Base-by-base conservation (phyloP, 345 rosid species). In the Rhodamnia argentea region DNA sequence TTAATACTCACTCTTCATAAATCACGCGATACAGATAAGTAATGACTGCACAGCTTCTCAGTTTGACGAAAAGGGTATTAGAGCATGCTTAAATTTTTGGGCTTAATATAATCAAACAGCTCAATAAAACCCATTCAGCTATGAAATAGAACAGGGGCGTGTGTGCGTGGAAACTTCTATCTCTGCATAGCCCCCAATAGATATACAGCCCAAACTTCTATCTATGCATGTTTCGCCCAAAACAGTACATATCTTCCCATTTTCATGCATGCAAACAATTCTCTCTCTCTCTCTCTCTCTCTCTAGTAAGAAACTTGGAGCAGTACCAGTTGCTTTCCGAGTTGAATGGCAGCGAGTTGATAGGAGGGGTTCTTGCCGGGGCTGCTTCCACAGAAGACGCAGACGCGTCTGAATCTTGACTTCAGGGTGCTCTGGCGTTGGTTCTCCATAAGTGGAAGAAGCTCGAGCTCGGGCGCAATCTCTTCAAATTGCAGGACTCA, bases 361-460 rank as follows among this genome's bases (percentile, higher is more conserved):
- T 92, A 94, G 88, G 93, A 93, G 20, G 94, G 97, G 78, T 88
- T 93, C 92, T 92, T 94, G 62, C 97, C 97, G 16, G 95, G 92
- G 89, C 94, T 93, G 92, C 97, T 94, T 3, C 97, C 97, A 27
- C 97, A 94, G 82, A 93, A 94, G 23, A 94, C 97, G 83, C 97
- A 94, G 56, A 93, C 92, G 82, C 97, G 92, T 20, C 88, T 86
- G 91, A 94, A 94, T 84, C 94, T 93, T 52, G 97, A 94, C 32
- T 87, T 56, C 88, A 88, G 4, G 32, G 52, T 62, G 16, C 83
- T 70, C 84, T 64, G 82, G 70, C 37, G 82, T 14, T 87, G 94
- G 83, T 82, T 91, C 88, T 93, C 95, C 95, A 93, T 93, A 26
- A 54, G 54, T 13, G 32, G 83, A 37, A 51, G 26, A 82, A 32